Evolutionary conservation across 306 rosid species (phyloP).

Genomic region (Glycine latifolia): DNA sequence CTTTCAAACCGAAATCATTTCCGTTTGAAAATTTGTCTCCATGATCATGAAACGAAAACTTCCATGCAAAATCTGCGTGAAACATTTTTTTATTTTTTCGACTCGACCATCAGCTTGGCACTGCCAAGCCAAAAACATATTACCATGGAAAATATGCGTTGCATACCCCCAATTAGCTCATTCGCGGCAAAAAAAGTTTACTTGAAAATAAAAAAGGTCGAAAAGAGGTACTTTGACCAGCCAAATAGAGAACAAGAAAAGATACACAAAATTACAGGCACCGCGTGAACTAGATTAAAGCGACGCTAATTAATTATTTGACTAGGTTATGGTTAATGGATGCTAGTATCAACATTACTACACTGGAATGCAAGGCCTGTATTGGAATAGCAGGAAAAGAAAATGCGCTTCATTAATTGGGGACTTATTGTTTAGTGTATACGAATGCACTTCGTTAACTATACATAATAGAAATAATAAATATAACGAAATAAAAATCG

Average conservation of each 20-base stretch:
- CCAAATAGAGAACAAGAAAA: background rate
- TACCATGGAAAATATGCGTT: conserved; percentile 24
- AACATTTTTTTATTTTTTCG: conserved; percentile 11
- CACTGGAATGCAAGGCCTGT: too few species aligned
- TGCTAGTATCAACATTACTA: too few species aligned
- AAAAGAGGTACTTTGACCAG: conserved; percentile 38
- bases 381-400: too few species aligned
- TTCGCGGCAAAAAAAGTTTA: conserved; percentile 39
- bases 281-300: background rate
- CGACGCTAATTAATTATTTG: background rate
- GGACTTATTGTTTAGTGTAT: too few species aligned
- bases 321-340: too few species aligned
- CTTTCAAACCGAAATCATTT: conserved; percentile 65
- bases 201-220: background rate
- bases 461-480: too few species aligned
- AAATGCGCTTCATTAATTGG: too few species aligned
- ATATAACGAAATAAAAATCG: too few species aligned
- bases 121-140: conserved; percentile 8
- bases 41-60: conserved; percentile 47
- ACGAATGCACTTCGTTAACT: too few species aligned
- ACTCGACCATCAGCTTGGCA: conserved; percentile 36
- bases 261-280: background rate
- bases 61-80: conserved; percentile 60
- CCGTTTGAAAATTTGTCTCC: conserved; percentile 83
- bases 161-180: conserved; percentile 24